Evolutionary conservation across 2,329 filamentous ascomycete species (phyloP).

Genomic region (Chaetothyriales sp.): DNA sequence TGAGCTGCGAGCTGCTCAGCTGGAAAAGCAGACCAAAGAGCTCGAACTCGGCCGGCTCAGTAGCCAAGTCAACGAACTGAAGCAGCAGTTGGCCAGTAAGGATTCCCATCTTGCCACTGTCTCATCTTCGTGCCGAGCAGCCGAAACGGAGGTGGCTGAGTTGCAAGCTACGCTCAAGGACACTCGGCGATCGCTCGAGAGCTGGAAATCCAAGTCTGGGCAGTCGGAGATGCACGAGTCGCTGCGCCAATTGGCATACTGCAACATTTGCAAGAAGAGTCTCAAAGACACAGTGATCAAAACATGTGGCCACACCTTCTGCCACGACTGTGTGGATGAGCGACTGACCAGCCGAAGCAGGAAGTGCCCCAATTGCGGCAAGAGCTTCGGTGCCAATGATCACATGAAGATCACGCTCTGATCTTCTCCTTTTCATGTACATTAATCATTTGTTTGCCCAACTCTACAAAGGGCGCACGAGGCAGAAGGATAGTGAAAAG

Average conservation of each 20-base stretch:
- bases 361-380: constrained; percentile 89
- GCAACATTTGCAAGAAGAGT: constrained; percentile 79
- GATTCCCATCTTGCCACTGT: constrained; percentile 55
- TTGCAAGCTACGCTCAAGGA: constrained; percentile 63
- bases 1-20: constrained; percentile 63
- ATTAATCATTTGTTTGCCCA: not conserved
- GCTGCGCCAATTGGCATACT: constrained; percentile 47
- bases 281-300: constrained; percentile 92
- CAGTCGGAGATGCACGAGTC: constrained; percentile 16
- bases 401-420: constrained; percentile 50
- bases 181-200: constrained; percentile 66
- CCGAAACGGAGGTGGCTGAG: constrained; percentile 60
- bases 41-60: constrained; percentile 49
- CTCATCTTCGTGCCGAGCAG: constrained; percentile 43
- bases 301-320: constrained; percentile 90
- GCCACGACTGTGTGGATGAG: constrained; percentile 76
- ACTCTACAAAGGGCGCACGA: not conserved
- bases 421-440: not conserved
- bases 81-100: constrained; percentile 57
- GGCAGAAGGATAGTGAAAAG: not conserved
- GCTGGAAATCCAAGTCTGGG: constrained; percentile 45
- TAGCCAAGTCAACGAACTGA: constrained; percentile 62
- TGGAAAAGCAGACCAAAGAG: constrained; percentile 52
- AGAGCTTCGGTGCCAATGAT: constrained; percentile 80
- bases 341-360: constrained; percentile 77